Conservation (phyloP, 495 filamentous ascomycete genomes). For the Neurospora terricola region DNA sequence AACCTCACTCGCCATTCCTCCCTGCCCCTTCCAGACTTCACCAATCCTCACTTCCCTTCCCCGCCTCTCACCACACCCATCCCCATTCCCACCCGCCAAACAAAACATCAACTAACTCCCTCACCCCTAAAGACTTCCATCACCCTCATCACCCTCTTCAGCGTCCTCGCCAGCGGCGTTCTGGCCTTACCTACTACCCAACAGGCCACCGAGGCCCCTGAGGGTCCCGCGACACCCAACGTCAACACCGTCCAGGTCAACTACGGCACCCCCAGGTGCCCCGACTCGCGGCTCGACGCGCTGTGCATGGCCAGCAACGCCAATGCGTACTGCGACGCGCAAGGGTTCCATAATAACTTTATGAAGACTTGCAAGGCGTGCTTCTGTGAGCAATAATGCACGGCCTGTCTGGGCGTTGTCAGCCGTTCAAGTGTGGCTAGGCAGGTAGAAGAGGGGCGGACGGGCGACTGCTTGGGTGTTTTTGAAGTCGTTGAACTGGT, state of each 20-base stretch:
- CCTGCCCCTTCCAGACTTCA: not conserved
- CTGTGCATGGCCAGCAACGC: constrained; percentile 11
- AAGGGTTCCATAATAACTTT: constrained; percentile 13
- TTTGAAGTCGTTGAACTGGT: not conserved
- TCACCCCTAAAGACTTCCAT: not conserved
- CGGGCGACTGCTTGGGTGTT: not conserved
- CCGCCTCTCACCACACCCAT: not conserved
- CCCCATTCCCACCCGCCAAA: not conserved
- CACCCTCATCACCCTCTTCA: not conserved
- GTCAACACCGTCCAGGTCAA: not conserved
- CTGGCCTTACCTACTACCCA: not conserved
- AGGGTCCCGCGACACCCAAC: not conserved
- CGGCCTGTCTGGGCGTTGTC: not conserved
- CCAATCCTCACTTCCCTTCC: not conserved
- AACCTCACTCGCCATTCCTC: not conserved
- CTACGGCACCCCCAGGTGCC: constrained; percentile 11
- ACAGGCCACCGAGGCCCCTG: not conserved
- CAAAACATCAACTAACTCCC: constrained; percentile 1
- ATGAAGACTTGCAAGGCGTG: constrained; percentile 9
- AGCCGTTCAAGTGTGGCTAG: no score
- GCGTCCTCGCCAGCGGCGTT: not conserved
- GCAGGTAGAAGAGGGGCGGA: no score
- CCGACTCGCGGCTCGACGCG: constrained; percentile 1
- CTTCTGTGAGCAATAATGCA: not conserved
- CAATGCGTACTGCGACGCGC: constrained; percentile 11